Percentiles rank a stretch among this genome's conserved stretches.
Conservation (phyloP, 768 basidiomycete species). For the Auricularia cornea region DNA sequence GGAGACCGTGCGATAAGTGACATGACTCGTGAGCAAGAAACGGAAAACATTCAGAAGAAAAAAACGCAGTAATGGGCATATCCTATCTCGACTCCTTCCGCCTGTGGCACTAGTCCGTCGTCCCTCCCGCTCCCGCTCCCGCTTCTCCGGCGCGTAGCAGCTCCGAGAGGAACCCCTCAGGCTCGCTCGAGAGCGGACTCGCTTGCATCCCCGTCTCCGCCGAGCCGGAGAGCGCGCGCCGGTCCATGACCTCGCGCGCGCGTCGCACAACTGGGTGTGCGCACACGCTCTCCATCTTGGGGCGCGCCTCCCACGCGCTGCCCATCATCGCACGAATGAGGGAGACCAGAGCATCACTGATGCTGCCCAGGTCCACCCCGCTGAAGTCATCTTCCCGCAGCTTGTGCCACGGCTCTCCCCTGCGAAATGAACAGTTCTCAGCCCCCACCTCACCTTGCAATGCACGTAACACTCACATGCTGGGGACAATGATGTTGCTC, state of each 20-base stretch:
- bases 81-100: too few relatives aligned
- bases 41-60: too few relatives aligned
- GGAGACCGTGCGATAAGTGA: too few relatives aligned
- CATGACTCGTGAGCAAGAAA: too few relatives aligned
- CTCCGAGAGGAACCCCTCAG: conserved; percentile 54
- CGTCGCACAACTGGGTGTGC: conserved; percentile 56
- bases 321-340: conserved; percentile 75
- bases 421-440: conserved; percentile 28
- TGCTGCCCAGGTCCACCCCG: conserved; percentile 49
- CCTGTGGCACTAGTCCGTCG: conserved; percentile 8
- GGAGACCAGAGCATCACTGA: conserved; percentile 53
- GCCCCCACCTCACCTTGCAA: not conserved
- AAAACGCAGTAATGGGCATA: too few relatives aligned
- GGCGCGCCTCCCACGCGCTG: conserved; percentile 52
- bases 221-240: too few relatives aligned
- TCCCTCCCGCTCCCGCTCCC: too few relatives aligned
- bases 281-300: conserved; percentile 48
- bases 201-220: conserved; percentile 29
- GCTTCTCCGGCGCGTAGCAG: too few relatives aligned
- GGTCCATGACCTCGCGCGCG: conserved; percentile 57
- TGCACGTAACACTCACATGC: conserved; percentile 68
- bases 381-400: conserved; percentile 86
- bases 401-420: conserved; percentile 91
- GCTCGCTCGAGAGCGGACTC: conserved; percentile 56
- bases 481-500: conserved; percentile 93